phyloP scores from a whole-genome alignment of 352 stramenopile genomes.

The Pythium plurisporium region DNA sequence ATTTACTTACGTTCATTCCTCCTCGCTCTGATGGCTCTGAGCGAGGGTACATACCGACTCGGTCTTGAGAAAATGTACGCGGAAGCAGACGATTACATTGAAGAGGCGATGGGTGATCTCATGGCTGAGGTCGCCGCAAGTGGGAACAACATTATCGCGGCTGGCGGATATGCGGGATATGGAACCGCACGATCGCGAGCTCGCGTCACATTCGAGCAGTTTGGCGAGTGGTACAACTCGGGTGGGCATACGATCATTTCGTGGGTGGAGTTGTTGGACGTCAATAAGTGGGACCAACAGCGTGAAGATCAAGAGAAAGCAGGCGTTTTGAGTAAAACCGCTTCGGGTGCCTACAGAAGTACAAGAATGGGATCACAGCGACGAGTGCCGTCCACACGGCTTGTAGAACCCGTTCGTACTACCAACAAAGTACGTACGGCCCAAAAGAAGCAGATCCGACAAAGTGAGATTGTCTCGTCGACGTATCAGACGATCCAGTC shows the following conservation, averaged over 20 bases:
- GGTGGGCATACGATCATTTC: slow-evolving; percentile 78
- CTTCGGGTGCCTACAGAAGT: slow-evolving; percentile 22
- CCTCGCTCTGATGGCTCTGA: slow-evolving; percentile 81
- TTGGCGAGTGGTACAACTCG: slow-evolving; percentile 89
- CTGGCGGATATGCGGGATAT: slow-evolving; percentile 45
- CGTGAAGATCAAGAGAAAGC: slow-evolving; percentile 60
- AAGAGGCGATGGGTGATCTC: slow-evolving; percentile 81
- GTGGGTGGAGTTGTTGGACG: slow-evolving; percentile 83
- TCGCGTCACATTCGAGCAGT: slow-evolving; percentile 87
- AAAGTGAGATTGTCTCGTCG: slow-evolving; percentile 79
- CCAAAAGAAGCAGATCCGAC: slow-evolving; percentile 63
- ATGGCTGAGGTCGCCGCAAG: slow-evolving; percentile 74
- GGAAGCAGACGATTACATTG: slow-evolving; percentile 82
- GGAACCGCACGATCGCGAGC: slow-evolving; percentile 58
- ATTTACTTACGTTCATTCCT: slow-evolving; percentile 85
- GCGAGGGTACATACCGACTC: slow-evolving; percentile 73
- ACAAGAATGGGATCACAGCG: slow-evolving; percentile 42
- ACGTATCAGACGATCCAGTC: slow-evolving; percentile 34
- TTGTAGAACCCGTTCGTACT: slow-evolving; percentile 50
- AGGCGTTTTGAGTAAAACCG: slow-evolving; percentile 22
- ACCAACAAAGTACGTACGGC: slow-evolving; percentile 44
- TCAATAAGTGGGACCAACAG: slow-evolving; percentile 79
- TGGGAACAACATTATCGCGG: slow-evolving; percentile 33
- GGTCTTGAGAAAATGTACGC: slow-evolving; percentile 84
- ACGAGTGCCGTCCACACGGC: slow-evolving; percentile 32